A percentile compares a stretch with the other conserved stretches of the same genome.
These are phyloP conservation scores for Simmondsia chinensis DNA, from an alignment of 148 eudicot species.

Conservation along the genomic window DNA sequence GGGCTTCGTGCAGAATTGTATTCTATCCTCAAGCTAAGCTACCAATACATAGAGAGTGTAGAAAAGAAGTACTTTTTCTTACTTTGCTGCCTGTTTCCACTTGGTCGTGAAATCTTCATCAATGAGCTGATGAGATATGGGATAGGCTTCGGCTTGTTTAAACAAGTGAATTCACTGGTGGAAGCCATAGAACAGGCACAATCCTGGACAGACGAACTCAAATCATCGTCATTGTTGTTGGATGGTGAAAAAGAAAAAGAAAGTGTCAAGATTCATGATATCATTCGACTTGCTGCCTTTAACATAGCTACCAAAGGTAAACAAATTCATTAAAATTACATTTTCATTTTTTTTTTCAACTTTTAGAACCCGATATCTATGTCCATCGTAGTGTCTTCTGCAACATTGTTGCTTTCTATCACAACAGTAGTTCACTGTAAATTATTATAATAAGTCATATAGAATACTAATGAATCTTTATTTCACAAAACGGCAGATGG, in stretches of 20 bases:
- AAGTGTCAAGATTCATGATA: slow-evolving; percentile 4
- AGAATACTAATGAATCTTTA: too few species aligned
- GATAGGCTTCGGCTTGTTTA: not conserved
- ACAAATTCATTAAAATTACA: not conserved
- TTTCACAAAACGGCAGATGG: too few species aligned
- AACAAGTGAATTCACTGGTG: not conserved
- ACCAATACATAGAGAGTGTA: not conserved
- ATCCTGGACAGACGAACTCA: not conserved
- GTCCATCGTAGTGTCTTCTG: too few species aligned
- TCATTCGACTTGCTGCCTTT: not conserved
- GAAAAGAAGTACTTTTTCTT: slow-evolving; percentile 1
- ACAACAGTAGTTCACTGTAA: too few species aligned
- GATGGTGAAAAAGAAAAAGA: not conserved
- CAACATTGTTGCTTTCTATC: too few species aligned
- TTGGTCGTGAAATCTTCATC: not conserved
- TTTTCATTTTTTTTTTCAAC: not conserved
- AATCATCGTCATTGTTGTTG: not conserved
- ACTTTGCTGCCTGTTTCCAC: not conserved
- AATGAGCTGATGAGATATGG: slow-evolving; percentile 1
- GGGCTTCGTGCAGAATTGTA: not conserved
- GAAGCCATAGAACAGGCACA: not conserved
- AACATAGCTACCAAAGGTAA: not conserved
- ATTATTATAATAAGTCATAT: too few species aligned
- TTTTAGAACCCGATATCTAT: too few species aligned
- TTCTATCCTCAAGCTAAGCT: not conserved